Percentiles rank a stretch among this genome's conserved stretches.
Conservation (phyloP, 2,329 filamentous ascomycete species). For the Fusarium siculi region DNA sequence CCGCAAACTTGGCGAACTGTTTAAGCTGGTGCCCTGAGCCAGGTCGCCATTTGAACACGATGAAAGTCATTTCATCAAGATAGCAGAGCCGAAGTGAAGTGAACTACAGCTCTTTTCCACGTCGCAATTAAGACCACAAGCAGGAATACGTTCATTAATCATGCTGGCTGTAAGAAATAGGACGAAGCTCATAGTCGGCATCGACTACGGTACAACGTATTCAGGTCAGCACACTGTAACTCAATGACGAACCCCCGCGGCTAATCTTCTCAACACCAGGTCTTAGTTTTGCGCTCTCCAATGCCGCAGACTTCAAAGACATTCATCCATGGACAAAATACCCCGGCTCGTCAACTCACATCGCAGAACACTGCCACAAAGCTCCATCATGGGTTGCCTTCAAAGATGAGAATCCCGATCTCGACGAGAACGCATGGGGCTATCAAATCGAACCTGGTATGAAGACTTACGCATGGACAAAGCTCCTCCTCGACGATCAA, state of each 20-base stretch:
- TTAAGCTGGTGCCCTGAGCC: background rate
- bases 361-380: background rate
- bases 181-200: background rate
- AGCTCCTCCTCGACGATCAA: background rate
- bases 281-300: background rate
- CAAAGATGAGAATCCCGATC: background rate
- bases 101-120: background rate
- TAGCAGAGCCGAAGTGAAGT: rapidly evolving
- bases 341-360: background rate
- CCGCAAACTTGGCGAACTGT: background rate
- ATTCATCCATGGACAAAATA: background rate
- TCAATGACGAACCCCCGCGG: rapidly evolving
- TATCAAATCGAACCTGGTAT: background rate
- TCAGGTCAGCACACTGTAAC: background rate
- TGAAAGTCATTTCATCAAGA: background rate
- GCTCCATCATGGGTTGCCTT: background rate
- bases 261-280: background rate
- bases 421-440: background rate
- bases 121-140: rapidly evolving
- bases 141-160: rapidly evolving
- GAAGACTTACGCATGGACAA: background rate
- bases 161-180: background rate
- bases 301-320: background rate
- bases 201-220: background rate
- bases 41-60: background rate